phyloP scores from a whole-genome alignment of 2,329 filamentous ascomycete species.

The Stagonosporopsis chrysanthemi region DNA sequence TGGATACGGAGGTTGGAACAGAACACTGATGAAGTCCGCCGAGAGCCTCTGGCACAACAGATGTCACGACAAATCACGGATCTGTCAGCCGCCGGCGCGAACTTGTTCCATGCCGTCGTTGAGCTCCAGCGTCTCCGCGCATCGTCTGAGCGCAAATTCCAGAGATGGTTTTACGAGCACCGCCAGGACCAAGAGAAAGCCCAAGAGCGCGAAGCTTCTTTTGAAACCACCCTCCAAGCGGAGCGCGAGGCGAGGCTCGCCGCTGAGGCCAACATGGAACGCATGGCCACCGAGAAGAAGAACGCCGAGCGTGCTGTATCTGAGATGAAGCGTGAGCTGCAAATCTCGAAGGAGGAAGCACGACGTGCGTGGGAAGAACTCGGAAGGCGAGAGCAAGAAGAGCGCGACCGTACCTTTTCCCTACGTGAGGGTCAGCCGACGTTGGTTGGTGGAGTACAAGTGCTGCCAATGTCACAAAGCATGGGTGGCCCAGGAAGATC shows the following conservation, averaged over 20 bases:
- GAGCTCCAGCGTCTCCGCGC: conserved; percentile 92
- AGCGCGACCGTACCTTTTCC: conserved; percentile 85
- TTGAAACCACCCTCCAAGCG: conserved; percentile 77
- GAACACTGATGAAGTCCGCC: conserved; percentile 83
- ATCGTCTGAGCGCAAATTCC: conserved; percentile 96
- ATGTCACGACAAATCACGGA: conserved; percentile 94
- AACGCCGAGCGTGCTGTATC: conserved; percentile 78
- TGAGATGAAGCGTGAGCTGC: conserved; percentile 90
- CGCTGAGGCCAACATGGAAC: conserved; percentile 70
- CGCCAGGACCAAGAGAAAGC: conserved; percentile 84
- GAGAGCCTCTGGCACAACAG: conserved; percentile 84
- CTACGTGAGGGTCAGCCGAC: conserved; percentile 88
- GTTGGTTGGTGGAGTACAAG: conserved; percentile 89
- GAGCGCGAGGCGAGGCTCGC: conserved; percentile 76
- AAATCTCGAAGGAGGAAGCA: conserved; percentile 95
- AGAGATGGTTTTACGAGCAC: conserved; percentile 98
- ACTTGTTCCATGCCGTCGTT: conserved; percentile 96
- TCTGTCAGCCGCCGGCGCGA: conserved; percentile 94
- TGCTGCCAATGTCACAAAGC: conserved; percentile 87
- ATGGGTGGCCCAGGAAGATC: conserved; percentile 51
- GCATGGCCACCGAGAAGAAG: conserved; percentile 71
- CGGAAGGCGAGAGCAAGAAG: conserved; percentile 89
- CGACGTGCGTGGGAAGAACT: conserved; percentile 97
- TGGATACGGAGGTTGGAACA: conserved; percentile 94
- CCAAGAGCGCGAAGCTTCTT: conserved; percentile 80